These are phyloP conservation scores for Glomus cerebriforme DNA, from an alignment of 192 early-diverging fungal genomes.

Conservation along the genomic window DNA sequence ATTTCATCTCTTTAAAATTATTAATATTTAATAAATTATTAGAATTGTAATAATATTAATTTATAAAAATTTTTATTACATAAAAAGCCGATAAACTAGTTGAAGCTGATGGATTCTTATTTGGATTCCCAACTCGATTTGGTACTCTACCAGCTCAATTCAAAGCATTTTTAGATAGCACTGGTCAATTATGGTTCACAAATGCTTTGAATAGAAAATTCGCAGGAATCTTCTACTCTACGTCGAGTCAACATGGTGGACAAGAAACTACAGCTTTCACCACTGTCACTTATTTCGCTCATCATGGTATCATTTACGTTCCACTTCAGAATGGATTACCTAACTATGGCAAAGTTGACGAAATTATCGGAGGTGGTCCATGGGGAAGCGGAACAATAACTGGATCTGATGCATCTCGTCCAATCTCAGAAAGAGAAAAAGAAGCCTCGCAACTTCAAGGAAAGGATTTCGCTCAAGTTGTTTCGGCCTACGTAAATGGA, in stretches of 20 bases:
- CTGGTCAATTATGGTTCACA: slow-evolving; percentile 43
- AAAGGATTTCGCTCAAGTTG: slow-evolving; percentile 56
- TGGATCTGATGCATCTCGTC: neutral
- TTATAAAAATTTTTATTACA: no score
- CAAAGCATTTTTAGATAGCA: slow-evolving; percentile 54
- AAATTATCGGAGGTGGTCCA: slow-evolving; percentile 67
- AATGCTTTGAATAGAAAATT: slow-evolving; percentile 70
- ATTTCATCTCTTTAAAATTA: no score
- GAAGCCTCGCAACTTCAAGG: slow-evolving; percentile 64
- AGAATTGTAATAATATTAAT: no score
- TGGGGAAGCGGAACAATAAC: slow-evolving; percentile 35
- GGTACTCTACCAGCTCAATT: slow-evolving; percentile 76
- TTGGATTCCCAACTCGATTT: slow-evolving; percentile 68
- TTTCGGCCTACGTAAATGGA: slow-evolving; percentile 37
- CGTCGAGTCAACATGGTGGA: slow-evolving; percentile 75
- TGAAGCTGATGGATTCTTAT: slow-evolving; percentile 57
- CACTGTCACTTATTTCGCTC: slow-evolving; percentile 67
- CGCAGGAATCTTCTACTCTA: slow-evolving; percentile 74
- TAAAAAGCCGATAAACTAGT: slow-evolving; percentile 34
- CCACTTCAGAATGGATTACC: slow-evolving; percentile 64
- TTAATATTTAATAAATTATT: no score
- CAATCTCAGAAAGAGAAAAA: slow-evolving; percentile 58
- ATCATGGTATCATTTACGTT: slow-evolving; percentile 81
- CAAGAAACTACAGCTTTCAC: slow-evolving; percentile 75
- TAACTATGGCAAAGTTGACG: slow-evolving; percentile 57